A percentile compares a stretch with the other conserved stretches of the same genome.
Conservation (phyloP, 805 yeast genomes). For the Myxozyma lipomycoides region DNA sequence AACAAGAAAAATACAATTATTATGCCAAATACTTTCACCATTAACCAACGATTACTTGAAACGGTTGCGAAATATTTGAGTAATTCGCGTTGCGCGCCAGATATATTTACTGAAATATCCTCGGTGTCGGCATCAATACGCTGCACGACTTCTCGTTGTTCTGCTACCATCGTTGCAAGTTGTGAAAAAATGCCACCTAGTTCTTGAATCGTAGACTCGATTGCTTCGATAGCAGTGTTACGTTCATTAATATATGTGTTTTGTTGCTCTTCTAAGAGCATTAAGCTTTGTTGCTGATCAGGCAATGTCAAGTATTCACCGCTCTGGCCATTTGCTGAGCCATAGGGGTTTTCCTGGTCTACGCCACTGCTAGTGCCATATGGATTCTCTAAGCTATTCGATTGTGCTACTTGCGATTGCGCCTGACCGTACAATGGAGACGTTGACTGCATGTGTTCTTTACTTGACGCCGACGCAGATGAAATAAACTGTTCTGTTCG, state of each 20-base stretch:
- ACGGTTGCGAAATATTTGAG: constrained; percentile 84
- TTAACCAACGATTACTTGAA: constrained; percentile 87
- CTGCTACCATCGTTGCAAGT: constrained; percentile 94
- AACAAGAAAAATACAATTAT: constrained; percentile 47
- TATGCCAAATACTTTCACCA: constrained; percentile 83
- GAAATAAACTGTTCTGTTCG: constrained; percentile 83
- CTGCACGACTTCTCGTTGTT: constrained; percentile 94
- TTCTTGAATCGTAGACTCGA: constrained; percentile 94
- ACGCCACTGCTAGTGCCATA: constrained; percentile 19
- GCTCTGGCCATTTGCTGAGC: constrained; percentile 31
- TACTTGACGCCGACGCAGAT: constrained; percentile 35
- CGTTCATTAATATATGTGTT: constrained; percentile 73
- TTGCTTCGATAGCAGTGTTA: constrained; percentile 87
- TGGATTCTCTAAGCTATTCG: constrained; percentile 23
- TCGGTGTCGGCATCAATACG: constrained; percentile 93
- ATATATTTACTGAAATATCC: constrained; percentile 81
- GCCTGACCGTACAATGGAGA: constrained; percentile 37
- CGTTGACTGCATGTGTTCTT: constrained; percentile 30
- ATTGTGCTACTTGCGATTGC: not conserved
- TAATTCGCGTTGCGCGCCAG: constrained; percentile 92
- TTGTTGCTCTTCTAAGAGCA: constrained; percentile 81
- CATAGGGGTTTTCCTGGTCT: constrained; percentile 20
- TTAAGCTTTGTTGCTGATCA: constrained; percentile 75
- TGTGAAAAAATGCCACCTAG: constrained; percentile 93
- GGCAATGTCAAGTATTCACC: constrained; percentile 67